Base-by-base conservation (phyloP, 169 alveolate species). In the Eimeria praecox region DNA sequence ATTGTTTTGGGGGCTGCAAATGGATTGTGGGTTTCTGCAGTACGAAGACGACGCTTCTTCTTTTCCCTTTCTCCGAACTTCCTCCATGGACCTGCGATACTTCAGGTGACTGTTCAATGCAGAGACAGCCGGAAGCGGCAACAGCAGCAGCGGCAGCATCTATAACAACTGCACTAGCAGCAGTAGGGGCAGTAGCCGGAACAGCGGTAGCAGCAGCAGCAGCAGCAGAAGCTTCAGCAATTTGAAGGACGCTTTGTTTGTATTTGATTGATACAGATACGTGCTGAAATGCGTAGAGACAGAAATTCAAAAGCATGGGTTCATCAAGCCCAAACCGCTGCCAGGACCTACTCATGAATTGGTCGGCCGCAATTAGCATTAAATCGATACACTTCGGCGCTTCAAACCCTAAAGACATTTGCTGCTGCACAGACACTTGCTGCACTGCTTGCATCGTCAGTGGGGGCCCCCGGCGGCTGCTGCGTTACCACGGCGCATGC, bases 71-170 rank as follows among this genome's bases (percentile, higher is more conserved):
- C 66, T 82, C 18, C 30, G 90, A 27, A 44, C 90, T 35, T 82
- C 90, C 73, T 82, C 90, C 20, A 82, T 82, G 90, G 90, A 82
- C 90, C 90, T 82, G 24, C 62, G 90, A n/a, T 82, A 82, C 66
- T 82, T 82, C 90, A 44, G 90, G 90, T 82, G 44, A 75, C 20
- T 42, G 52, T 38, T 27, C 38, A 22, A 22, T 16, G 62, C 62
- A 40, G 30, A 0, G 42, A 40, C 62, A 75, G 56, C 86, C n/a
- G n/a, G n/a, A n/a, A 0, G 59, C 86, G 2, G 38, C 86, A 75
- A 30, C 38, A 9, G 20, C 62, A 75, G 20, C n/a, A 18, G 22
- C 52, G 18, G 59, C 30, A 44, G 30, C 56, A 24, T 16, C 38
- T 40, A 20, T 24, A 9, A 20, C 59, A 40, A 12, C 86, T 9